phyloP scores from a whole-genome alignment of 73 alveolate species.

The Paramecium primaurelia region DNA sequence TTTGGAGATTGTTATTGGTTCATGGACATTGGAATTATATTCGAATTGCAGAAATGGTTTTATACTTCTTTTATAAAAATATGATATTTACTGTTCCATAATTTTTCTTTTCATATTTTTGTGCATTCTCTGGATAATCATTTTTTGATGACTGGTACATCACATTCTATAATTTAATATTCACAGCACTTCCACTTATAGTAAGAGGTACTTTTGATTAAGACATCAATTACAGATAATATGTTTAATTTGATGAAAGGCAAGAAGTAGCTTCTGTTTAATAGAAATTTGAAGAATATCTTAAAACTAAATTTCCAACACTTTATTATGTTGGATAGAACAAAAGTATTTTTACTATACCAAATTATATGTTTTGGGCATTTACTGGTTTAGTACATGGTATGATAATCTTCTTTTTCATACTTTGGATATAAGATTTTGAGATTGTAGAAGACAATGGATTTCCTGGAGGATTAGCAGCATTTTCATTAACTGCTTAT shows the following conservation, averaged over 20 bases:
- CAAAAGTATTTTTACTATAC: constrained; percentile 30
- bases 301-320: constrained; percentile 21
- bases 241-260: background rate
- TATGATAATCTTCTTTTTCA: constrained; percentile 29
- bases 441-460: constrained; percentile 10
- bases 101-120: constrained; percentile 85
- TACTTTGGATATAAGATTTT: constrained; percentile 11
- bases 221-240: constrained; percentile 49
- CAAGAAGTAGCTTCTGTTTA: background rate
- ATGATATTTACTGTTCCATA: constrained; percentile 88
- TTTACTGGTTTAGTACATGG: constrained; percentile 50
- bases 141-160: constrained; percentile 96
- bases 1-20: constrained; percentile 84
- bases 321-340: constrained; percentile 50
- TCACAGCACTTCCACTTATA: constrained; percentile 70
- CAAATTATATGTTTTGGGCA: constrained; percentile 50
- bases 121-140: constrained; percentile 93
- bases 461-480: constrained; percentile 39
- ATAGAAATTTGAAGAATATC: constrained; percentile 4
- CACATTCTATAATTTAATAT: constrained; percentile 91
- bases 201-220: constrained; percentile 52
- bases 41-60: constrained; percentile 89
- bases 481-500: constrained; percentile 20
- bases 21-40: constrained; percentile 96
- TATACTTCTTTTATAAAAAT: constrained; percentile 96